These are phyloP conservation scores for Candida maesae DNA, from an alignment of 805 yeast genomes.

Conservation along the genomic window DNA sequence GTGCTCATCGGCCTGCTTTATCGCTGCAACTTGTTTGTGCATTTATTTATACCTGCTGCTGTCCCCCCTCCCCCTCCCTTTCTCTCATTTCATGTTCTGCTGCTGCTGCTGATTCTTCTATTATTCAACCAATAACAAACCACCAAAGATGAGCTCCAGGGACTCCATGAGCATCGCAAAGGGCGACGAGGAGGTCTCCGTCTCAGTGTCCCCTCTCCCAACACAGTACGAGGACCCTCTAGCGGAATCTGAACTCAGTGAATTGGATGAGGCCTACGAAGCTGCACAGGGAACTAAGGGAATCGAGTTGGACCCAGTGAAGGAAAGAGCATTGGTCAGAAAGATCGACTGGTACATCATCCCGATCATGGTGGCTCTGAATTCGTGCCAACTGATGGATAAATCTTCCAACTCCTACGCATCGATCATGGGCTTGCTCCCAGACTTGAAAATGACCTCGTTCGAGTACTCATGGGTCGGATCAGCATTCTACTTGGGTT, in stretches of 20 bases:
- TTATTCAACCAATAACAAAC: too few species aligned
- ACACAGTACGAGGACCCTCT: constrained; percentile 5
- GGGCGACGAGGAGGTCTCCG: constrained; percentile 2
- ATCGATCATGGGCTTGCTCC: constrained; percentile 47
- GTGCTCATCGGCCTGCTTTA: too few species aligned
- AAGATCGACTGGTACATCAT: constrained; percentile 36
- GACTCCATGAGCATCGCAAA: constrained; percentile 2
- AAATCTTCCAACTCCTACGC: constrained; percentile 40
- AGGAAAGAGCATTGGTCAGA: constrained; percentile 24
- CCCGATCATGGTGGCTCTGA: constrained; percentile 35
- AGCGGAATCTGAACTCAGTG: not conserved
- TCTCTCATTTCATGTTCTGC: too few species aligned
- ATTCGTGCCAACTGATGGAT: constrained; percentile 40
- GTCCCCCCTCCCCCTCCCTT: too few species aligned
- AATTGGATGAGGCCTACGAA: constrained; percentile 11
- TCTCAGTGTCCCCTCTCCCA: not conserved
- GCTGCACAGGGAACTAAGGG: constrained; percentile 3
- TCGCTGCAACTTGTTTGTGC: too few species aligned
- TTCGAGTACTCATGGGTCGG: constrained; percentile 50
- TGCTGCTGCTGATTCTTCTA: too few species aligned
- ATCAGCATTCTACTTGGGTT: constrained; percentile 61
- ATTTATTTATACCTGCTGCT: too few species aligned
- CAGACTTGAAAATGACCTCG: constrained; percentile 43
- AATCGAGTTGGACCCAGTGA: constrained; percentile 6
- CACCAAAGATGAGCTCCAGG: not conserved